Base-by-base conservation (phyloP, 306 rosid genomes). In the Sophora flavescens region DNA sequence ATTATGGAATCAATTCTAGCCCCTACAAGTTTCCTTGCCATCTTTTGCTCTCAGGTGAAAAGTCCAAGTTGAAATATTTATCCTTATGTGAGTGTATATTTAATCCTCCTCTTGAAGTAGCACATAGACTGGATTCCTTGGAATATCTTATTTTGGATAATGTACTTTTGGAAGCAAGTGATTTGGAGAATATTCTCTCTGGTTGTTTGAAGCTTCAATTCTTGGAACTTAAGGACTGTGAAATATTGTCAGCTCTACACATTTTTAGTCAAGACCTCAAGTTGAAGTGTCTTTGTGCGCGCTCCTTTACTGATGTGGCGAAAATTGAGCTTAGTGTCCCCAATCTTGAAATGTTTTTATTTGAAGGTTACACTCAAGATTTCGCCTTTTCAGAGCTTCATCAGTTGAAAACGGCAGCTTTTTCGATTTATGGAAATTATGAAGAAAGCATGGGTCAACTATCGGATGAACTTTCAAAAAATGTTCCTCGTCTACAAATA, bases 1-100 rank as follows among this genome's bases (percentile, higher is more conserved):
- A 8, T 17, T 4, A 18, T 53, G 54, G 54, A 13, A 14, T 13
- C 54, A 2, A 14, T 48, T 48, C 15, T 48, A 32, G 17, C 1
- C 30, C 30, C 5, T 53, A 53, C 30, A 53, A 56, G 9, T 56
- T 56, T 56, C 61, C 61, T 56, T 56, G 61, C 61, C 61, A 56
- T 56, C 12, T 17, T 56, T 14, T 56, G 1, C 61, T 18, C 6
- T 56, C 28, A 2, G 0, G n/a, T 9, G 30, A 10, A 18, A 22
- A 22, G 14, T 56, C 14, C 5, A 6, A 18, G 3, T 9, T 56
- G 35, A 56, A 22, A 18, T 0, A 10, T 22, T 30, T 56, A 9
- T 56, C 7, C 61, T 14, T 56, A 1, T 18, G 4, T 6, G 35
- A 56, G 13, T 56, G 61, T 12, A 22, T 9, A 1, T 18, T 54